Conservation (phyloP, 1,284 basidiomycete species). For the Cryptococcus sp. region DNA sequence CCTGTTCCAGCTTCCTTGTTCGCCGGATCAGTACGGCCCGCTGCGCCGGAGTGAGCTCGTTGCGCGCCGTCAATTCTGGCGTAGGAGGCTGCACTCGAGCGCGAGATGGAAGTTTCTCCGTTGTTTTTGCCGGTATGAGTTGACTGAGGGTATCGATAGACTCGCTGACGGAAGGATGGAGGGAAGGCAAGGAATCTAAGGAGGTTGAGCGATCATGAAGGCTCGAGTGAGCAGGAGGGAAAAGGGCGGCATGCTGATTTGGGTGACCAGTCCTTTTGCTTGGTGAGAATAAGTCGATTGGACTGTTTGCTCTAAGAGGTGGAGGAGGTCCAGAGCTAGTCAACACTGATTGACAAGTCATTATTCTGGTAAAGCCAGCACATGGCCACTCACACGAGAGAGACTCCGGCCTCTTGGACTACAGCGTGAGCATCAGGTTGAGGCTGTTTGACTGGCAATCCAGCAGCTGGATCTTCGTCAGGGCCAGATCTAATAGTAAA, state of each 20-base stretch:
- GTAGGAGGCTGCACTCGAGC: neutral
- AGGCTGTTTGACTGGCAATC: too few relatives aligned
- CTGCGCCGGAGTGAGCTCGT: constrained; percentile 65
- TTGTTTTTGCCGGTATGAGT: constrained; percentile 5
- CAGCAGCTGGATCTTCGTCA: neutral
- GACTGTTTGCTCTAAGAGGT: too few relatives aligned
- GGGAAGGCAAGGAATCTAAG: constrained; percentile 22
- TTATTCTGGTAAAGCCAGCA: too few relatives aligned
- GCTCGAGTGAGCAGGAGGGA: neutral
- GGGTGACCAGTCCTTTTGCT: too few relatives aligned
- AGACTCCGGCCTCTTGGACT: too few relatives aligned
- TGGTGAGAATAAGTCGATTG: too few relatives aligned
- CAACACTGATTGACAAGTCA: too few relatives aligned
- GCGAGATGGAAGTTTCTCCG: constrained; percentile 1
- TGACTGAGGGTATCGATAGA: constrained; percentile 17
- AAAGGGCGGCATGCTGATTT: neutral
- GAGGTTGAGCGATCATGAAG: constrained; percentile 16
- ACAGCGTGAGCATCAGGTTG: too few relatives aligned
- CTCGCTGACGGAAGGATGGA: constrained; percentile 22
- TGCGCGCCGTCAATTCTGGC: constrained; percentile 35
- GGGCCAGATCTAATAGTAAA: neutral
- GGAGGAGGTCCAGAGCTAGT: too few relatives aligned
- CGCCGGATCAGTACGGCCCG: constrained; percentile 70
- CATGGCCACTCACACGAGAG: too few relatives aligned
- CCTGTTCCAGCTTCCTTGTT: constrained; percentile 71